Base-by-base conservation (phyloP, 139 green algal species). In the Mesotaenium endlicherianum region DNA sequence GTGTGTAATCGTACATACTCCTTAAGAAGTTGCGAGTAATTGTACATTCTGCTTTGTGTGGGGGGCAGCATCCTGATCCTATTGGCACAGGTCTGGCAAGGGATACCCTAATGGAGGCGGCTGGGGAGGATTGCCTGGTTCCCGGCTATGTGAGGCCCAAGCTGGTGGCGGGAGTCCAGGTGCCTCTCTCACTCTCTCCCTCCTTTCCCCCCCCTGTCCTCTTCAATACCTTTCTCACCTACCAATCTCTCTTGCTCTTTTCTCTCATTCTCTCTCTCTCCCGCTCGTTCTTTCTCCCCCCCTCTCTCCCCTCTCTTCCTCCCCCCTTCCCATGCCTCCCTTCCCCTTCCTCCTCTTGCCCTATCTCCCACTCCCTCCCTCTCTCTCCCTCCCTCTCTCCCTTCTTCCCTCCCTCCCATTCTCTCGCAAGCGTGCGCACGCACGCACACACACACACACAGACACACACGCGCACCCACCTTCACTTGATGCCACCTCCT, bases 51-150 rank as follows among this genome's bases (percentile, higher is more conserved):
- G 50, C 20, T 64, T 64, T 64, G 20, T 64, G 50, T 64, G 26
- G 20, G 50, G 20, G 50, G 31, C 75, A 82, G 75, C 75, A 82
- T 45, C 75, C 47, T 17, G 75, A 82, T 26, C 75, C 75, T 26
- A 72, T 82, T 31, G 75, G 75, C 1, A 72, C 43, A 42, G 47
- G 75, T 2, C 31, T 82, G 75, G 75, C 75, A 16, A 43, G 31
- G 49, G 47, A 72, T 11, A 42, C 75, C 17, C 14, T 26, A 11
- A 16, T 82, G 41, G 75, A 82, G 41, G 38, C 75, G 1, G 75
- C 75, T 40, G 50, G 75, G n/a, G 75, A 69, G 58, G 75, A 82
- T 5, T 82, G 75, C 30, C n/a, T 82, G n/a, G 60, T 82, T 14
- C 75, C 50, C 3, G 75, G 75, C 20, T 20, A 75, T 0, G 57